phyloP scores from a whole-genome alignment of 2,329 filamentous ascomycete genomes.

The Septoria petroselini region DNA sequence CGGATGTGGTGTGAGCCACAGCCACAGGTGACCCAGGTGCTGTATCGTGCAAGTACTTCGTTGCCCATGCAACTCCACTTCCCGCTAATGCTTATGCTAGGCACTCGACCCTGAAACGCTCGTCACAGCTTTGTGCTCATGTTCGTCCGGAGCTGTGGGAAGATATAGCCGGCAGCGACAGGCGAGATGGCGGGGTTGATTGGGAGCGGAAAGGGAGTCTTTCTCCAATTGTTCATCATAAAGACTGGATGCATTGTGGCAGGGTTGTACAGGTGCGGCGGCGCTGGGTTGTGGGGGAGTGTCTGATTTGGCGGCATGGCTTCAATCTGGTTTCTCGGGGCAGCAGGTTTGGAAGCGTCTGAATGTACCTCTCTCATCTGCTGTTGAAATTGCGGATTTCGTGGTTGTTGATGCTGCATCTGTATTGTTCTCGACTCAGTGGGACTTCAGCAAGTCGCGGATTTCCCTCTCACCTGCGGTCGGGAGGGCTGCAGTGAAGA shows the following conservation, averaged over 20 bases:
- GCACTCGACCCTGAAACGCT: not conserved
- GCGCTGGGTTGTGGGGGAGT: conserved; percentile 4
- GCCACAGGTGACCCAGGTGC: conserved; percentile 11
- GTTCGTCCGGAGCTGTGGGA: conserved; percentile 23
- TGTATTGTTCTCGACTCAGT: conserved; percentile 10
- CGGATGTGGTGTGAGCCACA: not conserved
- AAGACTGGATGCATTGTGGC: conserved; percentile 70
- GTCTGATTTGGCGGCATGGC: conserved; percentile 44
- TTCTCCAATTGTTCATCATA: conserved; percentile 64
- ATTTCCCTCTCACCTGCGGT: conserved; percentile 16
- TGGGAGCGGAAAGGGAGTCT: conserved; percentile 50
- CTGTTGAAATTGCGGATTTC: conserved; percentile 30
- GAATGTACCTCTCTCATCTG: conserved; percentile 32
- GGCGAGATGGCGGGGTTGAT: conserved; percentile 42
- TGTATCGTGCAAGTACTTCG: too few species aligned
- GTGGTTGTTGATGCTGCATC: conserved; percentile 14
- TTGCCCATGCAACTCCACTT: not conserved
- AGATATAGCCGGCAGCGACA: conserved; percentile 46
- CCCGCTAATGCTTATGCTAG: not conserved
- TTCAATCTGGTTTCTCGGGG: conserved; percentile 48
- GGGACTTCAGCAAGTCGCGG: not conserved
- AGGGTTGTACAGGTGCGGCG: conserved; percentile 47
- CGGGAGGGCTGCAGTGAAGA: conserved; percentile 18
- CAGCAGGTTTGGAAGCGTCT: conserved; percentile 28
- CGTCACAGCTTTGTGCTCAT: conserved; percentile 31